These are phyloP conservation scores for Chimonanthus praecox DNA, from an alignment of 164 flowering plant species.

Conservation along the genomic window DNA sequence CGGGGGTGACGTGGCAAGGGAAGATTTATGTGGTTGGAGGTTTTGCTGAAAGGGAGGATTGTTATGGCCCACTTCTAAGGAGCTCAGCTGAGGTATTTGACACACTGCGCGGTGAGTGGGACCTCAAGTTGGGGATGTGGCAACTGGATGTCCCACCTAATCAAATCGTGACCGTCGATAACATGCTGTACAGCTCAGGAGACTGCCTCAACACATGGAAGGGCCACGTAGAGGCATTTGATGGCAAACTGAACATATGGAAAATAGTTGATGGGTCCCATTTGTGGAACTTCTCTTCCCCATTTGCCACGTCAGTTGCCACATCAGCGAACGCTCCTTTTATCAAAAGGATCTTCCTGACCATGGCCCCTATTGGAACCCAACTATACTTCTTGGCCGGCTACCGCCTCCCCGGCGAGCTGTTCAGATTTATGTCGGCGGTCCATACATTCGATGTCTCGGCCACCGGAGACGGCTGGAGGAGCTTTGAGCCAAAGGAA, in stretches of 20 bases:
- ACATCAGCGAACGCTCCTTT: constrained; percentile 3
- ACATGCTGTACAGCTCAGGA: constrained; percentile 49
- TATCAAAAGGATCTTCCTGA: constrained; percentile 29
- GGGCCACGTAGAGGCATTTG: constrained; percentile 57
- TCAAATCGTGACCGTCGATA: constrained; percentile 48
- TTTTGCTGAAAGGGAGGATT: constrained; percentile 33
- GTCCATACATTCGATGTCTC: constrained; percentile 48
- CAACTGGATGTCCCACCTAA: constrained; percentile 59
- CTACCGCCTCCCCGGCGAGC: constrained; percentile 27
- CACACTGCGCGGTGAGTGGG: constrained; percentile 30
- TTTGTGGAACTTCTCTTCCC: constrained; percentile 18
- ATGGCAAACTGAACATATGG: constrained; percentile 52
- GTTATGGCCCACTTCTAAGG: constrained; percentile 18
- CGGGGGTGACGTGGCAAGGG: constrained; percentile 54
- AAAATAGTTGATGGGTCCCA: constrained; percentile 44
- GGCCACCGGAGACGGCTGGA: constrained; percentile 38
- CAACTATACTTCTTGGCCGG: constrained; percentile 53
- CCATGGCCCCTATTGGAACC: constrained; percentile 54
- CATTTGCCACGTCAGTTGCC: constrained; percentile 8
- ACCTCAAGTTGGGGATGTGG: constrained; percentile 47
- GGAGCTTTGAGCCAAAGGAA: constrained; percentile 40
- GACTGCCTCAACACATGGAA: constrained; percentile 61
- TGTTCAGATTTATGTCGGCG: constrained; percentile 23
- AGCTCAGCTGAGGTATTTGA: constrained; percentile 64
- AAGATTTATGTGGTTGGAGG: constrained; percentile 56